A percentile compares a stretch with the other conserved stretches of the same genome.
These are phyloP conservation scores for Naumovozyma baii DNA, from an alignment of 805 yeast species.

Conservation along the genomic window DNA sequence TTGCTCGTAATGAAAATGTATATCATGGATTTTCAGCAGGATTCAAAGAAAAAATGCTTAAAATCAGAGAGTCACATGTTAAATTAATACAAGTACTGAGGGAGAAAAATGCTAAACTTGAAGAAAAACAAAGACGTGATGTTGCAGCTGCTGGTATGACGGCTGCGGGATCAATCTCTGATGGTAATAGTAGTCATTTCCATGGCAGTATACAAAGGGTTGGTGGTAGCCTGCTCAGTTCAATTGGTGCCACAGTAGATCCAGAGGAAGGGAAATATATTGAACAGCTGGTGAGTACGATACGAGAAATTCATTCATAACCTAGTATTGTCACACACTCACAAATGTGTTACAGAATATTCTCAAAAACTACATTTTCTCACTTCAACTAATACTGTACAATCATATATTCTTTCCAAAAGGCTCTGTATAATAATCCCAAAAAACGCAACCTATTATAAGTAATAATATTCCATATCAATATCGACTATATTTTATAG, in stretches of 20 bases:
- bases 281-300: slow-evolving; percentile 5
- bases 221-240: neutral
- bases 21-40: slow-evolving; percentile 35
- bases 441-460: no score
- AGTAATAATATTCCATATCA: no score
- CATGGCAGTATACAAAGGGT: neutral
- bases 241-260: slow-evolving; percentile 1
- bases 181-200: neutral
- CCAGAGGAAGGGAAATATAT: slow-evolving; percentile 9
- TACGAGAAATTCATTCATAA: neutral
- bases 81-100: slow-evolving; percentile 32
- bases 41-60: slow-evolving; percentile 32
- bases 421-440: no score
- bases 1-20: slow-evolving; percentile 43
- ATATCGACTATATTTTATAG: no score
- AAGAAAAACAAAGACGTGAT: slow-evolving; percentile 10
- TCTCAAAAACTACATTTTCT: no score
- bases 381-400: no score
- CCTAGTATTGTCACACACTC: no score
- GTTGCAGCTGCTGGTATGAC: slow-evolving; percentile 3
- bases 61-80: slow-evolving; percentile 49
- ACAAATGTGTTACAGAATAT: no score
- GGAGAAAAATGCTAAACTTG: slow-evolving; percentile 21
- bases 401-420: no score
- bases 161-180: neutral